Conservation (phyloP, 306 rosid species). For the Gillenia trifoliata region DNA sequence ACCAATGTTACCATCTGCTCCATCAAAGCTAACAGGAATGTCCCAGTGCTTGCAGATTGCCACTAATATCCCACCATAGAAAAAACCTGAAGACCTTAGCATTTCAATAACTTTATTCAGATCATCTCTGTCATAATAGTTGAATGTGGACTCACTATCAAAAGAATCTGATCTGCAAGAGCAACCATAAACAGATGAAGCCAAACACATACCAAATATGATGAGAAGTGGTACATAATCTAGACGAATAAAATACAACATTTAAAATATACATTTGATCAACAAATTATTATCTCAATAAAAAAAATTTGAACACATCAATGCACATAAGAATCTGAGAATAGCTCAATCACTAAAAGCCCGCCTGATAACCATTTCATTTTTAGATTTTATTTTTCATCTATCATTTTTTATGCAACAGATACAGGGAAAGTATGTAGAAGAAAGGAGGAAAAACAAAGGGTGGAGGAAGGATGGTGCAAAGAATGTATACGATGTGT, state of each 20-base stretch:
- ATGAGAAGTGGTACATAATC: neutral
- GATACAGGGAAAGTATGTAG: no score
- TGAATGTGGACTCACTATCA: slow-evolving; percentile 50
- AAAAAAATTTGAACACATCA: neutral
- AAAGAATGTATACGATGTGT: no score
- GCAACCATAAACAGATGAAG: slow-evolving; percentile 25
- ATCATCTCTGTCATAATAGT: slow-evolving; percentile 77
- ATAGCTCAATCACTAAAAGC: neutral
- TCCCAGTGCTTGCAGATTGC: slow-evolving; percentile 71
- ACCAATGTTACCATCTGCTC: slow-evolving; percentile 25
- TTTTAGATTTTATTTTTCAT: neutral
- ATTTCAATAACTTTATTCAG: slow-evolving; percentile 56
- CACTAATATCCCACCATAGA: slow-evolving; percentile 50
- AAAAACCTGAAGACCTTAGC: slow-evolving; percentile 56
- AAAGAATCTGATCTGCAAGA: slow-evolving; percentile 74
- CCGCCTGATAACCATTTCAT: neutral
- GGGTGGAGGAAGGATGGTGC: no score
- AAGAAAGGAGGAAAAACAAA: no score
- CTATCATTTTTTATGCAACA: no score
- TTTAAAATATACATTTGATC: neutral
- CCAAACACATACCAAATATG: slow-evolving; percentile 9
- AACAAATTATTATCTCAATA: neutral
- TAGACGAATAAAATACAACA: neutral
- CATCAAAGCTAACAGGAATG: slow-evolving; percentile 36
- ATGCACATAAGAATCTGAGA: neutral